Evolutionary conservation across 352 stramenopile species (phyloP).

Genomic region (Pythium rishiriense): DNA sequence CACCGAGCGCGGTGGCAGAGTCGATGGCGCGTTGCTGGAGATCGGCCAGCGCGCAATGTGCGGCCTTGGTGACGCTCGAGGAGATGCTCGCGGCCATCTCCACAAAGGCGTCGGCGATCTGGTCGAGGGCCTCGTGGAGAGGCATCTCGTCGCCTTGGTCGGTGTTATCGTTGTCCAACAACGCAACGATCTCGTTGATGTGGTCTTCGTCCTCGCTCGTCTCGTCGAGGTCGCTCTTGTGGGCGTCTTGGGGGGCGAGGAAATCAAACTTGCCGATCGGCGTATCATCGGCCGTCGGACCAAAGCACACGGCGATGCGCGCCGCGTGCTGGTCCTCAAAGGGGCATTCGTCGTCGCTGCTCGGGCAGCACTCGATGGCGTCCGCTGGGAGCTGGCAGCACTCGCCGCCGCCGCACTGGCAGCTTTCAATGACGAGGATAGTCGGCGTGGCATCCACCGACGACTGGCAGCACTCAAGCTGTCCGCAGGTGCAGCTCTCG

Average conservation of each 20-base stretch:
- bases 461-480: neutral
- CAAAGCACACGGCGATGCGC: neutral
- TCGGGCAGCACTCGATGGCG: neutral
- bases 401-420: neutral
- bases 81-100: neutral
- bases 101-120: neutral
- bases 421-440: neutral
- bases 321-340: neutral
- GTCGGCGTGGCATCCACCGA: neutral
- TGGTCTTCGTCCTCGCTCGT: neutral
- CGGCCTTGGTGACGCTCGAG: neutral
- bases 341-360: neutral
- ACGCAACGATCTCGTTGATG: neutral
- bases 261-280: neutral
- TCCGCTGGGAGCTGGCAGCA: neutral
- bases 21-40: neutral
- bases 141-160: neutral
- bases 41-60: neutral
- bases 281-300: neutral
- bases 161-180: neutral
- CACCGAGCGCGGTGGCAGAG: neutral
- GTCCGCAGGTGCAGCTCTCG: neutral
- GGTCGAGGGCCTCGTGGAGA: neutral
- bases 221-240: neutral
- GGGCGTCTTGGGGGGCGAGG: neutral